Conservation (phyloP, 2,329 filamentous ascomycete species). For the Mycosphaerella arachidis region DNA sequence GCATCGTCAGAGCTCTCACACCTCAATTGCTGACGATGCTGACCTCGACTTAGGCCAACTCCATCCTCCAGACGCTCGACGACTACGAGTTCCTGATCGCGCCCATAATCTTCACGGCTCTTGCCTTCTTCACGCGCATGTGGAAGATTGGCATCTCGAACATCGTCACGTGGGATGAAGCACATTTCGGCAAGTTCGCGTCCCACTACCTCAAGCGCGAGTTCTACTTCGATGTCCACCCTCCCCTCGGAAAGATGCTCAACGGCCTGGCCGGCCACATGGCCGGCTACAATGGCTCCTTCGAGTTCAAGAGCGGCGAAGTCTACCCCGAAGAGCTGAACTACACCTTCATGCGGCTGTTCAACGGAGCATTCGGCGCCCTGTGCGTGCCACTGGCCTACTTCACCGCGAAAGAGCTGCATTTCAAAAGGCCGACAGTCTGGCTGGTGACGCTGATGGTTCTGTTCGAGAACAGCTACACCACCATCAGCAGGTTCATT, state of each 20-base stretch:
- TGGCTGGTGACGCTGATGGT: slow-evolving; percentile 98
- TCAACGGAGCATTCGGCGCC: slow-evolving; percentile 93
- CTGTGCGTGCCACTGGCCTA: slow-evolving; percentile 91
- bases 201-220: slow-evolving; percentile 99
- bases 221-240: slow-evolving; percentile 98
- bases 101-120: slow-evolving; percentile 58
- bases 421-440: slow-evolving; percentile 78
- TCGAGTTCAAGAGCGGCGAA: slow-evolving; percentile 98
- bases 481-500: slow-evolving; percentile 97
- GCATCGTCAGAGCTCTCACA: background rate
- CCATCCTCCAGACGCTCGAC: slow-evolving; percentile 59
- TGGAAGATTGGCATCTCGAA: slow-evolving; percentile 64
- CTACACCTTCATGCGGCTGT: slow-evolving; percentile 97
- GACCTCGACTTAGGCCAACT: slow-evolving; percentile 39
- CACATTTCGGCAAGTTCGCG: slow-evolving; percentile 92
- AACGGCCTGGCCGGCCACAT: slow-evolving; percentile 94
- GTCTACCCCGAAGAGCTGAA: slow-evolving; percentile 89
- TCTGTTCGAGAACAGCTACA: slow-evolving; percentile 98
- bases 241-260: slow-evolving; percentile 96
- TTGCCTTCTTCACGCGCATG: slow-evolving; percentile 63
- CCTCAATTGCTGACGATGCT: background rate
- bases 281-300: slow-evolving; percentile 96
- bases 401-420: slow-evolving; percentile 86
- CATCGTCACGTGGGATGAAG: slow-evolving; percentile 73
- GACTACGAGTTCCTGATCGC: slow-evolving; percentile 59